Evolutionary conservation across 2,329 filamentous ascomycete genomes (phyloP).

Genomic region (Exophiala aquamarina): DNA sequence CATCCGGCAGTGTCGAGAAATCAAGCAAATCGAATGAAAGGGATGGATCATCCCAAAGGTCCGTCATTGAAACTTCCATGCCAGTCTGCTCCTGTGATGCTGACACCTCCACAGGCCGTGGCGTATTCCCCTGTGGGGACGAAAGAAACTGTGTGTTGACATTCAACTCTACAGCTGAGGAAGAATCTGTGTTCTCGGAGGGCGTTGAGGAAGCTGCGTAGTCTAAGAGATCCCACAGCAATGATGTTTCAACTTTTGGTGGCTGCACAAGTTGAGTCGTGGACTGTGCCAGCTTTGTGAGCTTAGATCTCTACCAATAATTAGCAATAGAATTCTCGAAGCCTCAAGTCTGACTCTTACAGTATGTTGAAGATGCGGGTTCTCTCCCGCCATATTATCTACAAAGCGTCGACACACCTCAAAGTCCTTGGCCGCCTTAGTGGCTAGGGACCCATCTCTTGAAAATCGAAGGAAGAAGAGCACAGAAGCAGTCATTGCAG

Average conservation of each 20-base stretch:
- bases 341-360: constrained; percentile 7
- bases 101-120: not conserved
- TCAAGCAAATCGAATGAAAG: constrained; percentile 22
- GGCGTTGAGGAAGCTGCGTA: constrained; percentile 23
- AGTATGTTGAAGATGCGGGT: constrained; percentile 21
- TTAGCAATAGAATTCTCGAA: not conserved
- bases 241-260: constrained; percentile 20
- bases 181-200: constrained; percentile 9
- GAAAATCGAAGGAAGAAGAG: constrained; percentile 23
- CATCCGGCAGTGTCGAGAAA: constrained; percentile 16
- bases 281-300: constrained; percentile 12
- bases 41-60: constrained; percentile 16
- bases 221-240: constrained; percentile 25
- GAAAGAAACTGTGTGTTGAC: constrained; percentile 26
- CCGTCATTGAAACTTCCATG: not conserved
- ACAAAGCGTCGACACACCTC: constrained; percentile 17
- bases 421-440: constrained; percentile 16
- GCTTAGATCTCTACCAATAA: constrained; percentile 8
- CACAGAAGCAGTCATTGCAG: constrained; percentile 19
- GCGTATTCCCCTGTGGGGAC: constrained; percentile 14
- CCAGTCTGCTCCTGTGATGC: not conserved
- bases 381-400: constrained; percentile 10
- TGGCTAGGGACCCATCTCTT: constrained; percentile 16
- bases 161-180: constrained; percentile 20
- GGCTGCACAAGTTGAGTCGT: constrained; percentile 5